Percentiles rank a stretch among this genome's conserved stretches.
Evolutionary conservation across 305 asterid genomes (phyloP).

Genomic region (Lippia alba): DNA sequence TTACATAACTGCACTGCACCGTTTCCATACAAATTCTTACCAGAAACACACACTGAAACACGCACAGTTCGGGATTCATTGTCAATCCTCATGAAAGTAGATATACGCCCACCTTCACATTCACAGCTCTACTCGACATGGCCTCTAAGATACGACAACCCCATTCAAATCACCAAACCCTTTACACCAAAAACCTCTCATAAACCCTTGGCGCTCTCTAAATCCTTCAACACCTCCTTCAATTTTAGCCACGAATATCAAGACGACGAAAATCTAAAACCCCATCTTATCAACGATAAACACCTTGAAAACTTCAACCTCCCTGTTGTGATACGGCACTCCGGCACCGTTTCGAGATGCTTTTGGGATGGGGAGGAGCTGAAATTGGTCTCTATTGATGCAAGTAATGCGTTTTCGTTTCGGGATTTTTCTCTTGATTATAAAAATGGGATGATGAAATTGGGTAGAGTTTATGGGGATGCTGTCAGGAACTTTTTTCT

Average conservation of each 20-base stretch:
- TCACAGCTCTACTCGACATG: conserved; percentile 36
- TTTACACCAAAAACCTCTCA: conserved; percentile 52
- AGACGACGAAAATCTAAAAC: conserved; percentile 36
- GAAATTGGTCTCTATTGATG: conserved; percentile 62
- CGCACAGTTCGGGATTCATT: conserved; percentile 11
- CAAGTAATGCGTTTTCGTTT: conserved; percentile 45
- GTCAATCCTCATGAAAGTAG: conserved; percentile 30
- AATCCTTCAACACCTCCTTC: conserved; percentile 45
- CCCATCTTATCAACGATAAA: conserved; percentile 15
- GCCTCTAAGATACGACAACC: conserved; percentile 24
- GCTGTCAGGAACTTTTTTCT: conserved; percentile 69
- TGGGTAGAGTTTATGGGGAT: conserved; percentile 48
- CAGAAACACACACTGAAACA: neutral
- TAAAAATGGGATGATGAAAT: conserved; percentile 56
- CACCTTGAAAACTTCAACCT: conserved; percentile 45
- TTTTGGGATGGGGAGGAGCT: conserved; percentile 77
- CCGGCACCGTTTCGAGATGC: conserved; percentile 63
- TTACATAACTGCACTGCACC: neutral
- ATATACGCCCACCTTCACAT: conserved; percentile 30
- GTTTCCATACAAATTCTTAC: neutral
- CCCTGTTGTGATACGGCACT: conserved; percentile 58
- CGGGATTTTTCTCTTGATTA: conserved; percentile 52
- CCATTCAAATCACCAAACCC: conserved; percentile 37
- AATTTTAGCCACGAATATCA: conserved; percentile 33
- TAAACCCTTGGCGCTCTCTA: conserved; percentile 53